Percentiles rank a stretch among this genome's conserved stretches.
These are phyloP conservation scores for Microsporum audouinii DNA, from an alignment of 2,329 filamentous ascomycete species.

Conservation along the genomic window DNA sequence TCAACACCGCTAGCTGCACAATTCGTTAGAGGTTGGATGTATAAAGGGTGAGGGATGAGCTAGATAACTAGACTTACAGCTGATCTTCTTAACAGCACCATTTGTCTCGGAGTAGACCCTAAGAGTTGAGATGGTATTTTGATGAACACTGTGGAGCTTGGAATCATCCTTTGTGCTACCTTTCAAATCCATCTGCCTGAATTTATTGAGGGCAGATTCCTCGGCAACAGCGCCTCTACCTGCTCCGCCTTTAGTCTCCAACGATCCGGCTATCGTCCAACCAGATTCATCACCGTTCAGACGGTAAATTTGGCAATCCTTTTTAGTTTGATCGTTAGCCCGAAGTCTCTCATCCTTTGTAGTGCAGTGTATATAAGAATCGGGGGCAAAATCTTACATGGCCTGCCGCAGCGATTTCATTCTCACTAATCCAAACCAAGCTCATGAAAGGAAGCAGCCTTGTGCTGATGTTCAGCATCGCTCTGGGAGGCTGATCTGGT, in stretches of 20 bases:
- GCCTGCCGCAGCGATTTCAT: constrained; percentile 88
- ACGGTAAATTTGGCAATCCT: constrained; percentile 74
- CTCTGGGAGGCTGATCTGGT: constrained; percentile 77
- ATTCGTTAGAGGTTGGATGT: constrained; percentile 4
- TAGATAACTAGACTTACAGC: constrained; percentile 50
- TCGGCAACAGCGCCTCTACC: constrained; percentile 55
- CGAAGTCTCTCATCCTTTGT: too few relatives aligned
- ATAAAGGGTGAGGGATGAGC: constrained; percentile 8
- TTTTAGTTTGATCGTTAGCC: constrained; percentile 7
- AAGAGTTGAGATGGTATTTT: constrained; percentile 86
- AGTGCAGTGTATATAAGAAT: background rate
- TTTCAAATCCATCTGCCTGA: constrained; percentile 96
- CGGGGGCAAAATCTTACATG: constrained; percentile 44
- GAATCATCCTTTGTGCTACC: constrained; percentile 87
- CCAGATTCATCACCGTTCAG: constrained; percentile 67
- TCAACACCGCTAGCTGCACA: constrained; percentile 65
- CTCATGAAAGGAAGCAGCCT: constrained; percentile 87
- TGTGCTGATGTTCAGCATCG: constrained; percentile 81
- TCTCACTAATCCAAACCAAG: constrained; percentile 81
- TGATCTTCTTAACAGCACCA: constrained; percentile 63
- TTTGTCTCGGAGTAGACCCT: constrained; percentile 60
- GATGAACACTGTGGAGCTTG: constrained; percentile 86
- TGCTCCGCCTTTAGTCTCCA: constrained; percentile 60
- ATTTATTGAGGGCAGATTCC: constrained; percentile 95
- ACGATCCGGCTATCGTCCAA: constrained; percentile 71